Conservation (phyloP, 2,329 filamentous ascomycete species). For the Nemania sp. region DNA sequence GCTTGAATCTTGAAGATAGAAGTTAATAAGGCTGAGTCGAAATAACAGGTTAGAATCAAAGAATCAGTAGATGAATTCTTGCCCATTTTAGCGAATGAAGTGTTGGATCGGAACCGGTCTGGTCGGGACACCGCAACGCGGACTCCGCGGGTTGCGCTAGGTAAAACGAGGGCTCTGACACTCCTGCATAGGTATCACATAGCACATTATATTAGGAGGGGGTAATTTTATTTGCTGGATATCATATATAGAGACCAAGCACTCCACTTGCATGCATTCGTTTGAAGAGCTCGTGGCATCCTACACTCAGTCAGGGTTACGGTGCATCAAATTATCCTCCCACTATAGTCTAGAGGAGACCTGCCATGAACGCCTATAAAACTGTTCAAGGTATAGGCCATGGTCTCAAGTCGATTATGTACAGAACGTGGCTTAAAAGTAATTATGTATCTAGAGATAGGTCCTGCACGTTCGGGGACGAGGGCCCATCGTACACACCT, state of each 20-base stretch:
- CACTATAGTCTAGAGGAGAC: neutral
- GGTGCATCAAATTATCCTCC: neutral
- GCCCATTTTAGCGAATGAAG: neutral
- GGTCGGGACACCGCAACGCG: conserved; percentile 21
- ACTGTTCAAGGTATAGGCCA: neutral
- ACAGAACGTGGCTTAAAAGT: neutral
- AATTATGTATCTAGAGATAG: neutral
- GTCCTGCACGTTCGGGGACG: neutral
- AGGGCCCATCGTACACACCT: conserved; percentile 1
- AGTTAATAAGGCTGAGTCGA: neutral
- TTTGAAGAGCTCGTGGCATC: neutral
- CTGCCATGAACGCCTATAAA: too few relatives aligned
- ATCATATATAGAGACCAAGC: neutral
- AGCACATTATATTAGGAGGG: neutral
- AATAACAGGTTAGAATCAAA: neutral
- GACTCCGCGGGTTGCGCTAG: conserved; percentile 30
- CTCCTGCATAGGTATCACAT: neutral
- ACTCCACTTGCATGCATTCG: neutral
- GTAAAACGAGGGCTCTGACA: neutral
- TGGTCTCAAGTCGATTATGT: neutral
- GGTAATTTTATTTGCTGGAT: neutral
- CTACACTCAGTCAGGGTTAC: neutral
- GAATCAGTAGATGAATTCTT: neutral
- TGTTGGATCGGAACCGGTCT: conserved; percentile 20
- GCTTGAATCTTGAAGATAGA: neutral